Conservation (phyloP, 192 early-diverging fungal genomes). For the Linnemannia zychae region DNA sequence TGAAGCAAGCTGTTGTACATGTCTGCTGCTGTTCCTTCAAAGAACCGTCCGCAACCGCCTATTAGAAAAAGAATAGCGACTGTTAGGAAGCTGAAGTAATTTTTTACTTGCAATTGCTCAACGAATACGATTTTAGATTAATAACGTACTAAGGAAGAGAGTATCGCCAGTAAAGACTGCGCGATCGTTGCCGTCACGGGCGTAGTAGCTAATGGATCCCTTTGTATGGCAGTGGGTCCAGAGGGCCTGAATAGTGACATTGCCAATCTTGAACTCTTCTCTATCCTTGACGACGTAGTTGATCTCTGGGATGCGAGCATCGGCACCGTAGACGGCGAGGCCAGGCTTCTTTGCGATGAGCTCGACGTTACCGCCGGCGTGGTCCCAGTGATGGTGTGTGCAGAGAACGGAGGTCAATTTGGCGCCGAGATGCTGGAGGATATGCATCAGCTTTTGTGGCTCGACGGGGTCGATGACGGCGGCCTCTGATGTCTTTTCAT, state of each 20-base stretch:
- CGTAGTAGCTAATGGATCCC: slow-evolving; percentile 90
- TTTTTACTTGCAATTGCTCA: too few species aligned
- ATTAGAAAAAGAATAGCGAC: neutral
- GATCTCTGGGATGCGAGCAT: slow-evolving; percentile 87
- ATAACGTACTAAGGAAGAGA: slow-evolving; percentile 59
- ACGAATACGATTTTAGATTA: neutral
- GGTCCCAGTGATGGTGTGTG: slow-evolving; percentile 95
- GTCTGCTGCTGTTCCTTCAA: slow-evolving; percentile 70
- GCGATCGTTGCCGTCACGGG: slow-evolving; percentile 68
- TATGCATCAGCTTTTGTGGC: slow-evolving; percentile 76
- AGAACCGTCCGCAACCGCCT: slow-evolving; percentile 70
- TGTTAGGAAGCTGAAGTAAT: too few species aligned
- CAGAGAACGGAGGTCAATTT: slow-evolving; percentile 77
- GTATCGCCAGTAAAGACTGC: slow-evolving; percentile 67
- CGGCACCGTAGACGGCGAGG: slow-evolving; percentile 86
- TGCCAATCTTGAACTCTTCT: slow-evolving; percentile 83
- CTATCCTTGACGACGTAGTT: slow-evolving; percentile 81
- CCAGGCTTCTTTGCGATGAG: slow-evolving; percentile 71
- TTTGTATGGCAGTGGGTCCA: slow-evolving; percentile 91
- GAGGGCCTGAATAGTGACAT: slow-evolving; percentile 78
- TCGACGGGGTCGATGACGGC: slow-evolving; percentile 90
- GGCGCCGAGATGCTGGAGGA: slow-evolving; percentile 69
- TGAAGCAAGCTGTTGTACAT: slow-evolving; percentile 72
- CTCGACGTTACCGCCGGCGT: slow-evolving; percentile 84
- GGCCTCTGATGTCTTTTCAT: slow-evolving; percentile 73